Base-by-base conservation (phyloP, 768 basidiomycete species). In the Amanita subjunquillea region DNA sequence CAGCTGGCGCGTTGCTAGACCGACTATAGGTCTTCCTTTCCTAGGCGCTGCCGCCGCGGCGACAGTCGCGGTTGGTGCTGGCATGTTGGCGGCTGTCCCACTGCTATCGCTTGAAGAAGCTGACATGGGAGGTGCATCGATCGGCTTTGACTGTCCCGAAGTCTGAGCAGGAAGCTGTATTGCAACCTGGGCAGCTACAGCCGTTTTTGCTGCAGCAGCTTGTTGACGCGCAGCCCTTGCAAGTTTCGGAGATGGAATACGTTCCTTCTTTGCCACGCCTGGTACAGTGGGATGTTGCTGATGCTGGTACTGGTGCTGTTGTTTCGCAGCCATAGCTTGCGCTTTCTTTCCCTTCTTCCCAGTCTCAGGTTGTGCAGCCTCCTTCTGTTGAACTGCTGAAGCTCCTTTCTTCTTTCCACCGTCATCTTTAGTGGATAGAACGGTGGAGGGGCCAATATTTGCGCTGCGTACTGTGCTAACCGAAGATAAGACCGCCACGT, bases 1-100 rank as follows among this genome's bases (percentile, higher is more conserved):
- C 49, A 89, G 83, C 12, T 87, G 83, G 10, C 85, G 73, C 3
- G 79, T 80, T 0, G 73, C 82, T 6, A 84, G 61, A 0, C 84
- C 83, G 30, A 87, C 66, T 8, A 83, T 71, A 1, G 83, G 83
- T 5, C 85, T 77, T 4, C 64, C 57, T 30, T 79, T 73, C 22
- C 78, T 74, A 2, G 48, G 17, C 2, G 71, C 50, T 10, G 62
- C 60, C 12, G 57, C 29, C n/a, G 60, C 50, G 6, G 69, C 54
- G 0, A 56, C 52, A 30, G 56, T 46, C 1, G 57, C 54, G 13
- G 64, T 36, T 2, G 65, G 36, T 29, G 58, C 34, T 1, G 54
- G 42, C 2, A 48, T 22, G 22, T 51, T 30, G 37, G 55, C 20
- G 17, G 50, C 29, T 30, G 53, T 36, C 40, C 50, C 30, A 34